phyloP scores from a whole-genome alignment of 495 filamentous ascomycete species.

The Hypoxylon intermedium region DNA sequence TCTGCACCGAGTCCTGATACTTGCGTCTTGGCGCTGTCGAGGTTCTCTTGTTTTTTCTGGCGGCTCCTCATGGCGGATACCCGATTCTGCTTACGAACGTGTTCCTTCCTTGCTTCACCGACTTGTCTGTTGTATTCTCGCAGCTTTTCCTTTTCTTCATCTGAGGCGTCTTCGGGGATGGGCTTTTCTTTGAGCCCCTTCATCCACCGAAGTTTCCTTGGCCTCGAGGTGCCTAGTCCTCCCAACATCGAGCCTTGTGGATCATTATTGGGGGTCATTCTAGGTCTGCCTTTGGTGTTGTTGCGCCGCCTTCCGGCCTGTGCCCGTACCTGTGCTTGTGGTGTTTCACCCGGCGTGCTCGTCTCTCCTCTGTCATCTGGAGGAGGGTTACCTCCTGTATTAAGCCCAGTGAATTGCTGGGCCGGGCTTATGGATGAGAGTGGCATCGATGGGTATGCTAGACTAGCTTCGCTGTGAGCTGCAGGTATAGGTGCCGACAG shows the following conservation, averaged over 20 bases:
- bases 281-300: neutral
- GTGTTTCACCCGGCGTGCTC: neutral
- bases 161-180: constrained; percentile 16
- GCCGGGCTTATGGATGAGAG: too few relatives aligned
- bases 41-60: neutral
- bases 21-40: neutral
- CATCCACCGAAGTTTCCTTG: neutral
- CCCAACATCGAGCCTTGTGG: too few relatives aligned
- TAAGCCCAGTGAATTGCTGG: neutral
- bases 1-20: neutral
- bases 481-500: neutral
- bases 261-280: neutral
- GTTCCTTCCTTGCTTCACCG: constrained; percentile 1
- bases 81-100: constrained; percentile 13
- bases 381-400: neutral
- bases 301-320: neutral
- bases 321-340: too few relatives aligned
- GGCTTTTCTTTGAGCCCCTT: constrained; percentile 9
- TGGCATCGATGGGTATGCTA: neutral
- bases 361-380: neutral
- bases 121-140: neutral
- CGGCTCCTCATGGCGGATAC: constrained; percentile 16
- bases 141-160: neutral
- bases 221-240: neutral
- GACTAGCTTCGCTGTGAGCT: neutral